These are phyloP conservation scores for Malassezia psittaci DNA, from an alignment of 1,284 basidiomycete genomes.

Conservation along the genomic window DNA sequence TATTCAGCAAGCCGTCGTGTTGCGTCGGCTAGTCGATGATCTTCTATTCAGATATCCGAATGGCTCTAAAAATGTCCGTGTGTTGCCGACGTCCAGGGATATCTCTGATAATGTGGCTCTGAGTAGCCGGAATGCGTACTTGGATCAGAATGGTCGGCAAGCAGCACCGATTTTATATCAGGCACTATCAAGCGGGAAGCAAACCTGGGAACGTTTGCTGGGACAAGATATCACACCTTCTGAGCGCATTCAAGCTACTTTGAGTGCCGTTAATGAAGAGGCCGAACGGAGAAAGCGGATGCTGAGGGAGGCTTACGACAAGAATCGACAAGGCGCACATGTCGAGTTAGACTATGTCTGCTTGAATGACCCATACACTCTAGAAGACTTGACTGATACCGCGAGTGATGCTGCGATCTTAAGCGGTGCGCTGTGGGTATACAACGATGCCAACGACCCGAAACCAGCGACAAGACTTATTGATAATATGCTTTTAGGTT, in stretches of 20 bases:
- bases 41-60: slow-evolving; percentile 66
- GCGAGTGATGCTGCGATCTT: slow-evolving; percentile 58
- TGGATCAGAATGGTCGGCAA: slow-evolving; percentile 58
- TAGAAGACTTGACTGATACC: slow-evolving; percentile 49
- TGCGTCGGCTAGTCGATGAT: slow-evolving; percentile 73
- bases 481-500: slow-evolving; percentile 76
- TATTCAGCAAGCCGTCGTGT: slow-evolving; percentile 83
- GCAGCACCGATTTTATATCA: slow-evolving; percentile 64
- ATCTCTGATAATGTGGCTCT: slow-evolving; percentile 63
- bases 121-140: slow-evolving; percentile 81
- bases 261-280: slow-evolving; percentile 22
- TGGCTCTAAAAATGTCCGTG: slow-evolving; percentile 56
- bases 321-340: slow-evolving; percentile 50
- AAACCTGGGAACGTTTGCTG: slow-evolving; percentile 19
- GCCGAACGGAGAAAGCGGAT: slow-evolving; percentile 17
- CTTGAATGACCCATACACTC: slow-evolving; percentile 70
- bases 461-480: slow-evolving; percentile 73
- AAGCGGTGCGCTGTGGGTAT: slow-evolving; percentile 75
- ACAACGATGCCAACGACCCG: slow-evolving; percentile 20
- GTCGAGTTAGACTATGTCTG: slow-evolving; percentile 74
- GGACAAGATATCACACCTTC: slow-evolving; percentile 6
- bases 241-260: slow-evolving; percentile 22
- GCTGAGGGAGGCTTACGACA: slow-evolving; percentile 4
- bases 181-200: slow-evolving; percentile 58
- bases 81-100: slow-evolving; percentile 69